phyloP scores from a whole-genome alignment of 352 stramenopile species.

The Phytophthora rubi region DNA sequence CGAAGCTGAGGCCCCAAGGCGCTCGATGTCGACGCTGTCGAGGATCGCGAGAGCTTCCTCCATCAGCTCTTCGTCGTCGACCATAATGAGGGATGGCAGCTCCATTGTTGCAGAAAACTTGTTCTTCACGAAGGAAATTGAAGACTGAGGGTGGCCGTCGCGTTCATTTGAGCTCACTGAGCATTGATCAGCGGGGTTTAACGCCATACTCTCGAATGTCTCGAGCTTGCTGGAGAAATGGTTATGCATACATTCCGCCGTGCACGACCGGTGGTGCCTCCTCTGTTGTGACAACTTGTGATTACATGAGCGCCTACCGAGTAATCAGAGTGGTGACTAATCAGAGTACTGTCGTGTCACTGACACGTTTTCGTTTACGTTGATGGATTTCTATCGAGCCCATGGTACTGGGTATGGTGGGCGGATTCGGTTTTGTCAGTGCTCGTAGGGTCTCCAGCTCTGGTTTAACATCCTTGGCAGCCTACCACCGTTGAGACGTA shows the following conservation, averaged over 20 bases:
- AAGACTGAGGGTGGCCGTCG: conserved; percentile 5
- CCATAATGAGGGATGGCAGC: not conserved
- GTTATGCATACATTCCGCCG: conserved; percentile 3
- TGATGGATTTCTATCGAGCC: not conserved
- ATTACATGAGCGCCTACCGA: not conserved
- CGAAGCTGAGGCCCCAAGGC: conserved; percentile 5
- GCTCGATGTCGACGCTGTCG: conserved; percentile 24
- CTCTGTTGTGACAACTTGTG: not conserved
- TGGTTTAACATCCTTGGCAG: not conserved
- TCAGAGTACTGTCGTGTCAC: no score
- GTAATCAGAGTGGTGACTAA: not conserved
- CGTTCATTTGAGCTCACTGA: not conserved
- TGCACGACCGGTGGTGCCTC: not conserved
- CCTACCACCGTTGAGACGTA: not conserved
- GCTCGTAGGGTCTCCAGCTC: not conserved
- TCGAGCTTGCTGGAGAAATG: not conserved
- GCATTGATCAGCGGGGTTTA: not conserved
- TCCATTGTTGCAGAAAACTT: not conserved
- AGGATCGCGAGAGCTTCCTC: conserved; percentile 30
- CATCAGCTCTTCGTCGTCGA: conserved; percentile 22
- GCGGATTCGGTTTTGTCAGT: no score
- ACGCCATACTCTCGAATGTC: not conserved
- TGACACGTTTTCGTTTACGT: not conserved
- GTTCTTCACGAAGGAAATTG: conserved; percentile 11
- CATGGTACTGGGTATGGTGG: no score